Conservation (phyloP, 176 grass and related monocot genomes). For the Miscanthus lutarioriparius region DNA sequence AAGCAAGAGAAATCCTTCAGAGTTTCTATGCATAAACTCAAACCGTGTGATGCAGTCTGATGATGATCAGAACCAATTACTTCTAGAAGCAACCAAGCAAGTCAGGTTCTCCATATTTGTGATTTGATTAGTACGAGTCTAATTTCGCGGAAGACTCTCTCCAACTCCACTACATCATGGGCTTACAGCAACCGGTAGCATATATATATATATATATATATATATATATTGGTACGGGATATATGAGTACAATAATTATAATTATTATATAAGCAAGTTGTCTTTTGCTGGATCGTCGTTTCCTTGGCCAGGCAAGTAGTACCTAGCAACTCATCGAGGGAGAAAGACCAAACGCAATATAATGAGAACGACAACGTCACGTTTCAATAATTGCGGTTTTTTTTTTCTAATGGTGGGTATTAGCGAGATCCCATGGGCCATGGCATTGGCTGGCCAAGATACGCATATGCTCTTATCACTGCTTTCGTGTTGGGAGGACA, state of each 20-base stretch:
- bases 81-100: not conserved
- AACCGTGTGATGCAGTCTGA: not conserved
- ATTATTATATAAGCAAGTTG: slow-evolving; percentile 7
- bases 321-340: not conserved
- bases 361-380: slow-evolving; percentile 26
- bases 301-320: not conserved
- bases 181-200: not conserved
- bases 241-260: not conserved
- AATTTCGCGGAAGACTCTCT: not conserved
- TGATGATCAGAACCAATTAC: not conserved
- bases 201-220: too few species aligned
- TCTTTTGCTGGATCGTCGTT: slow-evolving; percentile 6
- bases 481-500: not conserved
- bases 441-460: slow-evolving; percentile 34
- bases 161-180: slow-evolving; percentile 1
- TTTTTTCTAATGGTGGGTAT: not conserved
- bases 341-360: not conserved
- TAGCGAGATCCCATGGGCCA: not conserved
- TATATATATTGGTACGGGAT: not conserved
- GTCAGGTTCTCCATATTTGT: not conserved
- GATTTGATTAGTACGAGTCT: not conserved
- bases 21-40: not conserved
- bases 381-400: slow-evolving; percentile 15
- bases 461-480: slow-evolving; percentile 32
- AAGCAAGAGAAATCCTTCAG: not conserved